Conservation (phyloP, 345 rosid genomes). For the Camelina laxa region DNA sequence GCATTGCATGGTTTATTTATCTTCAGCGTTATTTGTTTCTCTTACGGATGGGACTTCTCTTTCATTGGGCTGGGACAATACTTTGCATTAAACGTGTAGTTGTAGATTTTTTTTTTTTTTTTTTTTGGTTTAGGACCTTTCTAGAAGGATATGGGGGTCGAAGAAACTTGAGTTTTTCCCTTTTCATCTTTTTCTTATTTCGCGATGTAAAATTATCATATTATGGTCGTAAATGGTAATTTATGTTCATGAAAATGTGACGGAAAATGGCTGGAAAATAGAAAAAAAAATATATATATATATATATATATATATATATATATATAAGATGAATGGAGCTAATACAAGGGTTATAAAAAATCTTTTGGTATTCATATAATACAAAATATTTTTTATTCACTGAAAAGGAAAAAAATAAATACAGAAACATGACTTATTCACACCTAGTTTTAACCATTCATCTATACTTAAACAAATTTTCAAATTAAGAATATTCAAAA, state of each 20-base stretch:
- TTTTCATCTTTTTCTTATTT: not conserved
- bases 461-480: not conserved
- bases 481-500: not conserved
- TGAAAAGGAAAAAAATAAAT: not conserved
- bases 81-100: slow-evolving; percentile 40
- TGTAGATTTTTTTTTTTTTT: slow-evolving; percentile 15
- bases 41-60: not conserved
- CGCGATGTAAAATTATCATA: slow-evolving; percentile 43
- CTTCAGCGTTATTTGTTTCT: slow-evolving; percentile 27
- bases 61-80: slow-evolving; percentile 39
- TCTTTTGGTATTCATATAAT: not conserved
- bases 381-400: not conserved
- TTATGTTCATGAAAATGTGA: slow-evolving; percentile 22
- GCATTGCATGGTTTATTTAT: slow-evolving; percentile 12
- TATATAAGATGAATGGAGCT: not conserved
- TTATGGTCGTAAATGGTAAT: slow-evolving; percentile 42
- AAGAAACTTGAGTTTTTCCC: slow-evolving; percentile 13
- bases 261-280: not conserved
- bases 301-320: too few species aligned
- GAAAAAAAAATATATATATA: not conserved
- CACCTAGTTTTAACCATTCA: not conserved
- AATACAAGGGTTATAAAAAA: not conserved
- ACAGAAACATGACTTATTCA: not conserved
- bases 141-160: slow-evolving; percentile 31
- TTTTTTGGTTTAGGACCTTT: slow-evolving; percentile 31